phyloP scores from a whole-genome alignment of 2,329 filamentous ascomycete genomes.

The Aureobasidium pullulans region DNA sequence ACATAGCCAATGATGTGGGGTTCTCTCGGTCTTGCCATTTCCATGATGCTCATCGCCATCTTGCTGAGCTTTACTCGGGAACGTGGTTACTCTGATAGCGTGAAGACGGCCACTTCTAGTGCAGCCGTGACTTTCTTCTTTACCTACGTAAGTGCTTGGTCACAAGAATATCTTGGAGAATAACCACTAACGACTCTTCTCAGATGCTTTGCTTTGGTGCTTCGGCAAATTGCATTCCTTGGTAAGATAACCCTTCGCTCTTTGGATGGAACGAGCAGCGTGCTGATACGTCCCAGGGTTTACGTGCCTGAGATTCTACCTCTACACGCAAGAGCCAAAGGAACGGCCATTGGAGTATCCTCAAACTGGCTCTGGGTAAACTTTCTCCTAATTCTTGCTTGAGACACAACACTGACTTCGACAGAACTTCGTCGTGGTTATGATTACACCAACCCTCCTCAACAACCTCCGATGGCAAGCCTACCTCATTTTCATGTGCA shows the following conservation, averaged over 20 bases:
- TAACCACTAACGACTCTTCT: slow-evolving; percentile 15
- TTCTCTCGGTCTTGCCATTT: slow-evolving; percentile 28
- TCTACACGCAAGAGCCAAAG: slow-evolving; percentile 43
- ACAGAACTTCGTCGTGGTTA: slow-evolving; percentile 44
- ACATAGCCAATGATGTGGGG: slow-evolving; percentile 29
- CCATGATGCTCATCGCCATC: slow-evolving; percentile 34
- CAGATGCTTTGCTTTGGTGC: slow-evolving; percentile 38
- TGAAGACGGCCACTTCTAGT: slow-evolving; percentile 35
- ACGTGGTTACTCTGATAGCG: slow-evolving; percentile 23
- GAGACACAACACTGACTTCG: not conserved
- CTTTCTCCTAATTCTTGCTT: too few species aligned
- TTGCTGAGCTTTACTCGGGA: slow-evolving; percentile 36
- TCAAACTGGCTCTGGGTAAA: slow-evolving; percentile 42
- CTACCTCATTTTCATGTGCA: slow-evolving; percentile 46
- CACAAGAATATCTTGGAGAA: not conserved
- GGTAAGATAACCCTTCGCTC: slow-evolving; percentile 20
- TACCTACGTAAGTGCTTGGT: slow-evolving; percentile 23
- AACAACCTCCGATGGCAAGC: slow-evolving; percentile 42
- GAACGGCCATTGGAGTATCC: slow-evolving; percentile 42
- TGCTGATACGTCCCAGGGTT: slow-evolving; percentile 20
- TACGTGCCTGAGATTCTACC: slow-evolving; percentile 46
- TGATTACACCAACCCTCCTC: slow-evolving; percentile 46
- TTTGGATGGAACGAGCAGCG: not conserved
- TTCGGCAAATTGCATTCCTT: slow-evolving; percentile 42
- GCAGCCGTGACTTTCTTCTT: slow-evolving; percentile 46